Evolutionary conservation across 2,329 filamentous ascomycete species (phyloP).

Genomic region (Diaporthe batatas): DNA sequence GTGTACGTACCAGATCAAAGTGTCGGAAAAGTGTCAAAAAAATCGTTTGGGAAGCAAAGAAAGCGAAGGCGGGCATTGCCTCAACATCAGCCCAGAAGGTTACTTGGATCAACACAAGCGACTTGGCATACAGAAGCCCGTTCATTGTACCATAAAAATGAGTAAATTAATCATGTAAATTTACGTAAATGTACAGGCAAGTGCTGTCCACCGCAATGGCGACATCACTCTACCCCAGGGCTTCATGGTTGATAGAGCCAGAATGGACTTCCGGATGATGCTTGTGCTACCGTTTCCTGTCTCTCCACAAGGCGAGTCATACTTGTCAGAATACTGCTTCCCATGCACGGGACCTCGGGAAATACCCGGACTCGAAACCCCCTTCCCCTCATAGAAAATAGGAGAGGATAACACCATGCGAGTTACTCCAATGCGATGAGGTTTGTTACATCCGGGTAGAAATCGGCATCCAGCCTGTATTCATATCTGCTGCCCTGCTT

Average conservation of each 20-base stretch:
- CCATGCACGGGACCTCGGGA: neutral
- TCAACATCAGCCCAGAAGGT: neutral
- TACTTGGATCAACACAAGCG: neutral
- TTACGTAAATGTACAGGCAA: neutral
- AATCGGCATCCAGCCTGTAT: neutral
- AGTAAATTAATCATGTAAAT: neutral
- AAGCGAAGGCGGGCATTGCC: neutral
- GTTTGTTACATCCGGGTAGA: neutral
- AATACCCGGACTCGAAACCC: neutral
- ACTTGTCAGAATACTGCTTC: neutral
- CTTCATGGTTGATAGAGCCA: neutral
- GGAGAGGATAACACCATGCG: no score
- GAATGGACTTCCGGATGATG: neutral
- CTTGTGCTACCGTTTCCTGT: neutral
- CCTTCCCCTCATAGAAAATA: neutral
- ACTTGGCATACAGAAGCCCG: neutral
- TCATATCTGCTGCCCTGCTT: slow-evolving; percentile 7
- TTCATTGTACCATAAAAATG: neutral
- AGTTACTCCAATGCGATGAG: neutral
- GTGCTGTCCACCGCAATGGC: neutral
- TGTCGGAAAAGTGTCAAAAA: neutral
- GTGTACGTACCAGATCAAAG: slow-evolving; percentile 4
- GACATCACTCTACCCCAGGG: neutral
- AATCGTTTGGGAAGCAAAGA: neutral
- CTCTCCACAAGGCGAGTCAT: neutral